These are phyloP conservation scores for Gossypium raimondii DNA, from an alignment of 345 rosid genomes.

Conservation along the genomic window DNA sequence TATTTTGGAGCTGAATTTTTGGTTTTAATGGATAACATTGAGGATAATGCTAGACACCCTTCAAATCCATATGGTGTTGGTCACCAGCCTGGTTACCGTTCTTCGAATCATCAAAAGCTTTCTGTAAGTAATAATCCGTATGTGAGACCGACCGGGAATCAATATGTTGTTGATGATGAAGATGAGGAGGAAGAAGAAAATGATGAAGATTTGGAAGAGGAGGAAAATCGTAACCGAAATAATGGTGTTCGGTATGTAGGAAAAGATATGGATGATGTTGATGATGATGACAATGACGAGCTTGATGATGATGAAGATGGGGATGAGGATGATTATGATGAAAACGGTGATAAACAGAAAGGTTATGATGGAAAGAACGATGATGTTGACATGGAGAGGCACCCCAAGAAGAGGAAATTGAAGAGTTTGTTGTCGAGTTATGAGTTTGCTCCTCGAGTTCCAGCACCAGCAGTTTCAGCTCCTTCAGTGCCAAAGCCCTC, in stretches of 20 bases:
- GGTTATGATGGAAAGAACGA: conserved; percentile 23
- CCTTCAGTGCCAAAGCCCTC: conserved; percentile 39
- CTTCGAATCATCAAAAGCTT: conserved; percentile 52
- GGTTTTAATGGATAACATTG: conserved; percentile 64
- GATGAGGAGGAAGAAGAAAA: conserved; percentile 26
- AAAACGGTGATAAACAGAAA: conserved; percentile 27
- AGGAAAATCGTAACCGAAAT: conserved; percentile 35
- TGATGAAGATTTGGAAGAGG: conserved; percentile 29
- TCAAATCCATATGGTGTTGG: conserved; percentile 41
- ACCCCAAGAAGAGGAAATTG: conserved; percentile 64
- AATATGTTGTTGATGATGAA: conserved; percentile 37
- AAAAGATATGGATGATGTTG: conserved; percentile 32
- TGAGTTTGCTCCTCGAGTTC: conserved; percentile 79
- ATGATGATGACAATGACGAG: neutral
- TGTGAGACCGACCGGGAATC: conserved; percentile 28
- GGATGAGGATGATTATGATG: conserved; percentile 29
- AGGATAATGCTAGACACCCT: conserved; percentile 68
- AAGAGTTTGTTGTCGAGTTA: conserved; percentile 65
- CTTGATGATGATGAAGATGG: conserved; percentile 15
- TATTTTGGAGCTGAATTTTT: conserved; percentile 15
- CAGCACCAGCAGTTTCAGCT: conserved; percentile 29
- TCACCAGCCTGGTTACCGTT: conserved; percentile 39
- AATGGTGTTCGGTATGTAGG: conserved; percentile 35
- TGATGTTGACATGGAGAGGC: conserved; percentile 43
- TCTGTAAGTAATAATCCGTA: conserved; percentile 35